phyloP scores from a whole-genome alignment of 306 rosid genomes.

The Albizia julibrissin region DNA sequence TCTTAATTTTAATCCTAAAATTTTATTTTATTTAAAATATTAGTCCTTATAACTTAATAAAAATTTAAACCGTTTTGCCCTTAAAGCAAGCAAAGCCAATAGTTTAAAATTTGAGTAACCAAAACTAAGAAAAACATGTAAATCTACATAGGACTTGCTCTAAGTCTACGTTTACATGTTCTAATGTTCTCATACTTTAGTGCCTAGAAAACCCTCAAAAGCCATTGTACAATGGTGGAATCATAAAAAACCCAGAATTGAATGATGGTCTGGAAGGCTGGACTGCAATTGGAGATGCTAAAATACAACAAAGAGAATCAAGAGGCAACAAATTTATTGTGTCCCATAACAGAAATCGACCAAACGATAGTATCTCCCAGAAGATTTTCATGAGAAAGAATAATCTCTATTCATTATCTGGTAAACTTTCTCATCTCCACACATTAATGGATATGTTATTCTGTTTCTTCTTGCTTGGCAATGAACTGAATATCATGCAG shows the following conservation, averaged over 20 bases:
- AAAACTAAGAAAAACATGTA: no score
- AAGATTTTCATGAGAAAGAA: conserved; percentile 41
- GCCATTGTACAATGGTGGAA: conserved; percentile 76
- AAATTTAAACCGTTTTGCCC: no score
- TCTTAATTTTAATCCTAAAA: no score
- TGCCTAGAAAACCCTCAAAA: conserved; percentile 49
- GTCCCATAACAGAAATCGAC: conserved; percentile 50
- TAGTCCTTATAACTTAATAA: no score
- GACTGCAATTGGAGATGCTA: conserved; percentile 52
- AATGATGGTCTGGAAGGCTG: conserved; percentile 66
- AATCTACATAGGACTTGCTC: not conserved
- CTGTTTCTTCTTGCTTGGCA: conserved; percentile 1
- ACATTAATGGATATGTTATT: not conserved
- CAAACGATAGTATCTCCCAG: conserved; percentile 53
- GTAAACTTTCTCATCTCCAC: conserved; percentile 35
- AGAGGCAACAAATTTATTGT: conserved; percentile 61
- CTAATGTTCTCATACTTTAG: conserved; percentile 34
- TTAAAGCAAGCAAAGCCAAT: no score
- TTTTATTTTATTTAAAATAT: no score
- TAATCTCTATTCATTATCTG: conserved; percentile 59
- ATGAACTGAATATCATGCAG: conserved; percentile 30
- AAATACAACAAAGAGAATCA: conserved; percentile 49
- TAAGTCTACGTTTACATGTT: not conserved
- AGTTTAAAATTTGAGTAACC: no score
- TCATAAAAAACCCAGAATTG: conserved; percentile 64